Evolutionary conservation across 345 rosid genomes (phyloP).

Genomic region (Noccaea bulbosa): DNA sequence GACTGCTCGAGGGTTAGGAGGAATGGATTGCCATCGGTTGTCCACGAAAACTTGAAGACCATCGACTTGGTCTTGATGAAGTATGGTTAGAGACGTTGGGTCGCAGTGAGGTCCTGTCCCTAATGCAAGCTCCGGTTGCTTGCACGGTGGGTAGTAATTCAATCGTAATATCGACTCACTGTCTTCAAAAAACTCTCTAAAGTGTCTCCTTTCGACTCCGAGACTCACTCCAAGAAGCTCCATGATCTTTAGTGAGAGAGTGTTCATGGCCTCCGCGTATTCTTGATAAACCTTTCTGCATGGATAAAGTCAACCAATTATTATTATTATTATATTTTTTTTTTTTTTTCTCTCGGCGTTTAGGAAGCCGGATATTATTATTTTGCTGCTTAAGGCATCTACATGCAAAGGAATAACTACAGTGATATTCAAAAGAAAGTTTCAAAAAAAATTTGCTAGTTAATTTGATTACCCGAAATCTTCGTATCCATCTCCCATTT

Average conservation of each 20-base stretch:
- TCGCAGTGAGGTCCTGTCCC: conserved; percentile 95
- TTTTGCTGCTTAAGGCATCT: too few species aligned
- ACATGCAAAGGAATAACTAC: too few species aligned
- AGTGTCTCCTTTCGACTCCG: conserved; percentile 33
- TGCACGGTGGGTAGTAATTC: conserved; percentile 73
- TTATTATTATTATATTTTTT: too few species aligned
- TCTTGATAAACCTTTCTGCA: conserved; percentile 44
- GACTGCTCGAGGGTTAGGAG: conserved; percentile 61
- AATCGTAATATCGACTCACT: conserved; percentile 66
- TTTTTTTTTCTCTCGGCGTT: too few species aligned
- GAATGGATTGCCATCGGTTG: conserved; percentile 63
- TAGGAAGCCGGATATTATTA: too few species aligned
- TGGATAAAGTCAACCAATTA: conserved; percentile 4
- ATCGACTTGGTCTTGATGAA: conserved; percentile 81
- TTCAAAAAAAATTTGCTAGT: neutral
- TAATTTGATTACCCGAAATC: conserved; percentile 62
- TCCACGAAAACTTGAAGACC: conserved; percentile 74
- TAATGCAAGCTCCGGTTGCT: conserved; percentile 54
- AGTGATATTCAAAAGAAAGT: neutral
- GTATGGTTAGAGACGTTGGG: conserved; percentile 80
- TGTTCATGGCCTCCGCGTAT: conserved; percentile 43
- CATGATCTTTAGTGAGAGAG: conserved; percentile 40
- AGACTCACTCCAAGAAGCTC: conserved; percentile 49
- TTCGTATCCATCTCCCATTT: conserved; percentile 64
- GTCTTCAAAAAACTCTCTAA: conserved; percentile 53